Conservation (phyloP, 2,329 filamentous ascomycete species). For the Kalmusia sp. region DNA sequence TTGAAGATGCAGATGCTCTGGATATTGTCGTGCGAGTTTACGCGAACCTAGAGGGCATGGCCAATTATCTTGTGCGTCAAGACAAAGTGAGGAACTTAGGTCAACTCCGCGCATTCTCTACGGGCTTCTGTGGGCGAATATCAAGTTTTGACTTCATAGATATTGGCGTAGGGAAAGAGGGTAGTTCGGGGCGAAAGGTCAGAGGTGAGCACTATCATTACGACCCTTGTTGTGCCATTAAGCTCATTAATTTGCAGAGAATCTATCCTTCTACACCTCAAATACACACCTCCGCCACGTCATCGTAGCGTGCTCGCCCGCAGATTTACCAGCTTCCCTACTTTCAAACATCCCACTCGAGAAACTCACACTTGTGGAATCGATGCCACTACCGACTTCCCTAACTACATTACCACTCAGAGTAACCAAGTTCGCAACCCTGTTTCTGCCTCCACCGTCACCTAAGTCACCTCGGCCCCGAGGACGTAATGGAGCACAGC, state of each 20-base stretch:
- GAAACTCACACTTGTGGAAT: conserved; percentile 43
- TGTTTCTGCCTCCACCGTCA: conserved; percentile 40
- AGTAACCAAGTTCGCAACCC: conserved; percentile 29
- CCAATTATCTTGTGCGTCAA: conserved; percentile 43
- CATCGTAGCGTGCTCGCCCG: conserved; percentile 42
- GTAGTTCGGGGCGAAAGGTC: conserved; percentile 40
- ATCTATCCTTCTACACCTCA: conserved; percentile 41
- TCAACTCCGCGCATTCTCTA: conserved; percentile 43
- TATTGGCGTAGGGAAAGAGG: conserved; percentile 46
- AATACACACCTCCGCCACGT: conserved; percentile 44
- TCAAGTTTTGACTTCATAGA: conserved; percentile 47
- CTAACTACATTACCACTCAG: conserved; percentile 39
- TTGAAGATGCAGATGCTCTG: conserved; percentile 42
- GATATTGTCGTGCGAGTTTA: conserved; percentile 46
- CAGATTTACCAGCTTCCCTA: conserved; percentile 38
- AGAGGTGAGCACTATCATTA: conserved; percentile 29
- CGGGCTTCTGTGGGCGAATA: conserved; percentile 45
- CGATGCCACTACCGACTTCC: conserved; percentile 34
- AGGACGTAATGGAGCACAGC: conserved; percentile 33
- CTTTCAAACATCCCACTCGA: conserved; percentile 41
- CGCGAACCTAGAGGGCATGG: conserved; percentile 46
- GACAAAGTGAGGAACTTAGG: conserved; percentile 45
- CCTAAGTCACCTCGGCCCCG: conserved; percentile 31
- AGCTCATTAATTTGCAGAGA: conserved; percentile 32
- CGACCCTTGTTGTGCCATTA: background rate